Evolutionary conservation across 1,139 yeast genomes (phyloP).

Genomic region (Blastobotrys arbuscula): DNA sequence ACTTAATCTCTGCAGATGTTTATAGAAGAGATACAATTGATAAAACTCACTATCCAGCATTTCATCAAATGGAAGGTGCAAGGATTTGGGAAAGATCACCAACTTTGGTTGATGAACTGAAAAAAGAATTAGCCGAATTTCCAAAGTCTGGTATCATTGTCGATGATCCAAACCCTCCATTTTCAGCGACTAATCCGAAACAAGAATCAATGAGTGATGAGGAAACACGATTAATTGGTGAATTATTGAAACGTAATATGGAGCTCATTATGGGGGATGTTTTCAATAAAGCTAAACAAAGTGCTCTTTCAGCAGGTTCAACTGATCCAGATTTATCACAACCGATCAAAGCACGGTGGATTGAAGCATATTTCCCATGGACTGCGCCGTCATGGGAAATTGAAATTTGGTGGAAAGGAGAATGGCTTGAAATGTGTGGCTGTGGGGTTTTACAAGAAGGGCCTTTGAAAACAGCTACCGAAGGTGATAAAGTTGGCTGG

Average conservation of each 20-base stretch:
- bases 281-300: conserved; percentile 64
- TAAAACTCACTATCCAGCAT: conserved; percentile 93
- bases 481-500: conserved; percentile 69
- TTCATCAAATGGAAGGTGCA: conserved; percentile 98
- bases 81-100: conserved; percentile 64
- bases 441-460: conserved; percentile 85
- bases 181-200: conserved; percentile 60
- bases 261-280: conserved; percentile 81
- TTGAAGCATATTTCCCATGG: conserved; percentile 96
- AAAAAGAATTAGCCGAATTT: conserved; percentile 55
- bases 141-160: conserved; percentile 66
- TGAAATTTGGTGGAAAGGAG: conserved; percentile 98
- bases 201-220: conserved; percentile 66
- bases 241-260: conserved; percentile 77
- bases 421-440: conserved; percentile 97
- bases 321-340: conserved; percentile 58
- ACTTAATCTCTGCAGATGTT: conserved; percentile 90
- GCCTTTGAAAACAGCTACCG: conserved; percentile 62
- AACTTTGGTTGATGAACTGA: conserved; percentile 42
- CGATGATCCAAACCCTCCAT: conserved; percentile 63
- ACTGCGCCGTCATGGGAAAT: conserved; percentile 98
- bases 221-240: conserved; percentile 64
- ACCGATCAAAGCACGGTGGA: conserved; percentile 89
- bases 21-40: conserved; percentile 94
- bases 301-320: conserved; percentile 64